These are phyloP conservation scores for Melampsora larici-populina DNA, from an alignment of 1,284 basidiomycete species.

Conservation along the genomic window DNA sequence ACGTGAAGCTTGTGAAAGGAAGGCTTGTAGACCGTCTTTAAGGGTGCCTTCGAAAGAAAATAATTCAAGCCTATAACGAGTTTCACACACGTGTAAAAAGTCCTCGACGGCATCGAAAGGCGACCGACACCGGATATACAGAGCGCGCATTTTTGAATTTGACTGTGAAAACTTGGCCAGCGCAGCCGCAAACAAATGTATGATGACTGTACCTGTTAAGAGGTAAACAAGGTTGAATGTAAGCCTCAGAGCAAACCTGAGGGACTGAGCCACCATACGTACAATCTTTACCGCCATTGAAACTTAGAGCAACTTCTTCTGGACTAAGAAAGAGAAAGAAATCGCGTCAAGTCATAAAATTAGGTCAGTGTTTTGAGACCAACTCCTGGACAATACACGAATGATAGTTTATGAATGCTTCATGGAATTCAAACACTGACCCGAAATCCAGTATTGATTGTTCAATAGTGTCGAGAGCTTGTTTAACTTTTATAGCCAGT, in stretches of 20 bases:
- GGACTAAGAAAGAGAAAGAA: background rate
- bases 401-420: background rate
- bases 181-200: slow-evolving; percentile 76
- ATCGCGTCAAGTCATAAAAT: background rate
- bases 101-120: slow-evolving; percentile 79
- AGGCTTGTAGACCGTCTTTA: slow-evolving; percentile 72
- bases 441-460: slow-evolving; percentile 23
- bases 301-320: slow-evolving; percentile 69
- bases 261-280: slow-evolving; percentile 53
- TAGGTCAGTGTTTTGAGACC: background rate
- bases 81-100: slow-evolving; percentile 69
- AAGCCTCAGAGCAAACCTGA: background rate
- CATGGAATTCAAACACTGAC: background rate
- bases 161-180: slow-evolving; percentile 50
- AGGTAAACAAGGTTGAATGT: background rate
- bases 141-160: slow-evolving; percentile 64
- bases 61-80: slow-evolving; percentile 74
- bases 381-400: background rate
- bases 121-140: slow-evolving; percentile 86
- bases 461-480: slow-evolving; percentile 30
- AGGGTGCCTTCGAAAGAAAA: slow-evolving; percentile 75
- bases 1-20: slow-evolving; percentile 61
- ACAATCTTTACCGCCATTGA: slow-evolving; percentile 99
- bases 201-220: slow-evolving; percentile 76
- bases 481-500: background rate